Base-by-base conservation (phyloP, 306 rosid genomes). In the Begonia masoniana region DNA sequence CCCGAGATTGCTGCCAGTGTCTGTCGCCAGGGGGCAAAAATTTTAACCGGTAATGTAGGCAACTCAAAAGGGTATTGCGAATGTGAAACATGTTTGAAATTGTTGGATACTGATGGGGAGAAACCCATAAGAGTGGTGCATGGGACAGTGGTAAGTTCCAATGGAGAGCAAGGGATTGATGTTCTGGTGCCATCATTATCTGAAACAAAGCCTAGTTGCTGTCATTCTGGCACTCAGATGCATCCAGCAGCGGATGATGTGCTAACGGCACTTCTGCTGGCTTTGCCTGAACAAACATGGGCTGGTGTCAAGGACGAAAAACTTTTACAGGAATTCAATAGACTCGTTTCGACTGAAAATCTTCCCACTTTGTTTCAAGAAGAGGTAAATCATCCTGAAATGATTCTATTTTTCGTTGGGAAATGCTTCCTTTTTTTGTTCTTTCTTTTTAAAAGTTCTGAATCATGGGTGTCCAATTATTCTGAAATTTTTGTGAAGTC, bases 1-100 rank as follows among this genome's bases (percentile, higher is more conserved):
- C 82, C 83, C 23, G 43, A 57, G 56, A 82, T 85, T 62, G 97
- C 94, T 48, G 94, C 95, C 12, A 80, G 64, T 65, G 80, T 89
- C 59, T 89, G 85, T 69, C 81, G 97, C 80, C 88, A 80, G 62
- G 97, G 94, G 57, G 97, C 97, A 53, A 80, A 85, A 58, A 74
- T 85, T 54, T 70, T 85, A n/a, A 80, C 69, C 1, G 84, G 91
- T 47, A 82, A 69, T 36, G 66, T 63, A 15, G 55, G 67, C 52
- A 60, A 56, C 45, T 42, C 75, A 12, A 67, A 72, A 16, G 75
- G 47, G 51, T 83, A 74, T 72, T 80, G 92, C 72, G 80, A 88
- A 65, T 77, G 16, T 49, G 83, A 80, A 54, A 78, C 95, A 54
- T 82, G 94, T 63, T 61, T 73, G 65, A 78, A 69, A 70, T 77